A percentile compares a stretch with the other conserved stretches of the same genome.
Conservation (phyloP, 1,284 basidiomycete species). For the Moesziomyces sp. region DNA sequence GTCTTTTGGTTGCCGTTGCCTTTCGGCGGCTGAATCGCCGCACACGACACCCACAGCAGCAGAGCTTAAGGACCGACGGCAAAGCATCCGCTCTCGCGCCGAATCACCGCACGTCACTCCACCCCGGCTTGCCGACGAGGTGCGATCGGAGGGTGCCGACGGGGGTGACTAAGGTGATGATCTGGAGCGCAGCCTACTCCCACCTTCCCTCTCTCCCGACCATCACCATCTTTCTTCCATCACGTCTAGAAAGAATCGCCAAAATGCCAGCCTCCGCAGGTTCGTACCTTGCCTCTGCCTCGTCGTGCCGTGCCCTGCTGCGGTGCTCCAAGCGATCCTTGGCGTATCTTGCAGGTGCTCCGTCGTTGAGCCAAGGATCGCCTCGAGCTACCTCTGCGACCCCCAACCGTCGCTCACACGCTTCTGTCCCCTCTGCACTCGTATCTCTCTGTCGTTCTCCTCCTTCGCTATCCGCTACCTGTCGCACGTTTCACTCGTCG, state of each 20-base stretch:
- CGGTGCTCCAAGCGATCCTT: not conserved
- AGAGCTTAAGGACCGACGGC: no score
- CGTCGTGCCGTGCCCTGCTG: not conserved
- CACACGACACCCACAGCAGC: no score
- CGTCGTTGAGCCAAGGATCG: no score
- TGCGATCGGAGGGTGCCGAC: no score
- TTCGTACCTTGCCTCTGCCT: slow-evolving; percentile 29
- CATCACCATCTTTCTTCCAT: slow-evolving; percentile 1
- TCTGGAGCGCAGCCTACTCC: no score
- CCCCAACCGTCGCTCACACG: slow-evolving; percentile 9
- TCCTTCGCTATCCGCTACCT: not conserved
- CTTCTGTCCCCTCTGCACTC: slow-evolving; percentile 4
- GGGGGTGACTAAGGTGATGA: no score
- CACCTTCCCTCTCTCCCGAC: not conserved
- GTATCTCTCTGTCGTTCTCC: not conserved
- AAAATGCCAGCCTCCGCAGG: slow-evolving; percentile 55
- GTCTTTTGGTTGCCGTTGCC: no score
- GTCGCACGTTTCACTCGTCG: slow-evolving; percentile 4
- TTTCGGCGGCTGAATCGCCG: no score
- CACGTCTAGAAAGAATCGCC: not conserved
- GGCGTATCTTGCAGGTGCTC: no score
- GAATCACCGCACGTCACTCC: no score
- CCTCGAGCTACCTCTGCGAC: not conserved
- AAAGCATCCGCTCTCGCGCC: no score
- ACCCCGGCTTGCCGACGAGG: no score